Evolutionary conservation across 2,329 filamentous ascomycete species (phyloP).

Genomic region (Plenodomus tracheiphilus): DNA sequence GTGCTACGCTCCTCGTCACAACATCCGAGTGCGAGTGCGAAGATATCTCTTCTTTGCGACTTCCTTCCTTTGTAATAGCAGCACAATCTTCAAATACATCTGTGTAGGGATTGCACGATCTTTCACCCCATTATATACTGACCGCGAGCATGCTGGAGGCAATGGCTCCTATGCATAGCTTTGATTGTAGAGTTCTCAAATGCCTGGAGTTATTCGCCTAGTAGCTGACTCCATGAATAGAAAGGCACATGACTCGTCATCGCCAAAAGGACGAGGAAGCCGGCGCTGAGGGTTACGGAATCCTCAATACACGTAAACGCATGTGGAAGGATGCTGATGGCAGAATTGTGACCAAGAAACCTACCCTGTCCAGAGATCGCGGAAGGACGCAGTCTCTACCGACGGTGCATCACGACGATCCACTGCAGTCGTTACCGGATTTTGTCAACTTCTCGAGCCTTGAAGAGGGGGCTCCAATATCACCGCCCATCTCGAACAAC

Average conservation of each 20-base stretch:
- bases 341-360: conserved; percentile 54
- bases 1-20: too few relatives aligned
- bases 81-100: too few relatives aligned
- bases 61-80: too few relatives aligned
- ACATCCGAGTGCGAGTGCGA: too few relatives aligned
- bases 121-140: conserved; percentile 4
- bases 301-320: conserved; percentile 56
- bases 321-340: conserved; percentile 60
- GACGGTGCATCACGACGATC: conserved; percentile 9
- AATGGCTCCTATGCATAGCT: not conserved
- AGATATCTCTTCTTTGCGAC: not conserved
- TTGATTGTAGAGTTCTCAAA: conserved; percentile 5
- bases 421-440: conserved; percentile 22
- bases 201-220: not conserved
- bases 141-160: too few relatives aligned
- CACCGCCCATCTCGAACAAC: conserved; percentile 39
- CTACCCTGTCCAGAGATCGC: conserved; percentile 20
- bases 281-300: conserved; percentile 55
- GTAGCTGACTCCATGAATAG: conserved; percentile 44
- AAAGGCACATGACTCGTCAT: conserved; percentile 60
- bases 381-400: conserved; percentile 9
- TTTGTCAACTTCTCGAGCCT: conserved; percentile 24
- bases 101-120: too few relatives aligned
- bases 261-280: conserved; percentile 60
- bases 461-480: conserved; percentile 36